A percentile compares a stretch with the other conserved stretches of the same genome.
These are phyloP conservation scores for Suillus subaureus DNA, from an alignment of 768 basidiomycete species.

Conservation along the genomic window DNA sequence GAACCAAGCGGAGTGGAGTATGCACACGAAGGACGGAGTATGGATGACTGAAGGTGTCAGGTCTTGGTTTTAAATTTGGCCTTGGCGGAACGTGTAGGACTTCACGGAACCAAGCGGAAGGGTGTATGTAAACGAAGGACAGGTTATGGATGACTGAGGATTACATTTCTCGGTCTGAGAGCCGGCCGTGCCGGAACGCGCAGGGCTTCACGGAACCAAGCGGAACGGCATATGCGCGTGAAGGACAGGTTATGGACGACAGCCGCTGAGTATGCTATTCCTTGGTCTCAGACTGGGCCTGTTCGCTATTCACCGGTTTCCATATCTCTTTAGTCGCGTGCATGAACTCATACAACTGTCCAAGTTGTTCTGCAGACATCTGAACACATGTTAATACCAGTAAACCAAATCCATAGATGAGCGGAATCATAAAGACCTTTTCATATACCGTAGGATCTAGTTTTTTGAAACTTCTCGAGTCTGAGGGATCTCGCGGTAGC, in stretches of 20 bases:
- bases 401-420: neutral
- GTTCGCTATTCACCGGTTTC: constrained; percentile 53
- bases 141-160: neutral
- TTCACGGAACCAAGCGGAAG: constrained; percentile 1
- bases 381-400: constrained; percentile 29
- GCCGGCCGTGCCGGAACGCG: neutral
- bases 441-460: constrained; percentile 74
- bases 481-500: constrained; percentile 47
- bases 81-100: neutral
- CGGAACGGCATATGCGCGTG: neutral
- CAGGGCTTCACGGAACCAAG: neutral
- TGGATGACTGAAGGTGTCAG: neutral
- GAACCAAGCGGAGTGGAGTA: neutral
- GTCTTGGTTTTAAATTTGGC: neutral
- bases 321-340: constrained; percentile 86
- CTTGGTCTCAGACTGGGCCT: neutral
- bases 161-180: neutral
- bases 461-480: constrained; percentile 56
- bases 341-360: constrained; percentile 95
- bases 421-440: constrained; percentile 52
- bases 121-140: neutral
- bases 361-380: constrained; percentile 91
- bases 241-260: neutral
- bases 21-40: neutral
- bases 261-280: neutral